Base-by-base conservation (phyloP, 208 protist genomes). In the Trypanosoma cruzi region DNA sequence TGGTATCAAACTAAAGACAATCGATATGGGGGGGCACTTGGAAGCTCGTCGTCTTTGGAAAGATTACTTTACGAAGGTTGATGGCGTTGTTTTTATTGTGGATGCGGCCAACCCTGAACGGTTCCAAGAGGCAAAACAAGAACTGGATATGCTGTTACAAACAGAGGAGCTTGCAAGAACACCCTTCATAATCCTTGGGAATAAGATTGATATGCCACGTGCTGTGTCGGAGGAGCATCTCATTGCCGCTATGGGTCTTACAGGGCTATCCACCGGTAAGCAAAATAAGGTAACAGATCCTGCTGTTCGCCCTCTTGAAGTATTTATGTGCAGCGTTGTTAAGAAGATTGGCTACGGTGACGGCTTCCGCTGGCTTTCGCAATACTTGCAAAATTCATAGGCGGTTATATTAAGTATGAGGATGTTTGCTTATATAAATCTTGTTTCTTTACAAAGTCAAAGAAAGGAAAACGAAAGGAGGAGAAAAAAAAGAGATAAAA, bases 291-390 rank as follows among this genome's bases (percentile, higher is more conserved):
- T 86, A n/a, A 85, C 84, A 6, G 84, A 96, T 56, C 86, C 86
- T 11, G 85, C 81, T 28, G 74, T 97, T 18, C 89, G 98, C 28
- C 98, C 99, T 28, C 77, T 99, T 32, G 98, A 99, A 89, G 86
- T 99, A 36, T 99, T 99, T 88, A 99, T 99, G 99, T 99, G 98
- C 96, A 98, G 94, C 71, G 96, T 99, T 31, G 88, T 99, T 28
- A 94, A 97, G 48, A 93, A 97, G 54, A 79, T 90, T 48, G 99
- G 99, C 44, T 99, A 99, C 84, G 97, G 96, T 62, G 98, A 99
- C 60, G 96, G 88, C 31, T 99, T 99, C 84, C 86, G 92, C 50
- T 99, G 98, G 98, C 82, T 99, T 26, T 82, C 94, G 14, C 80
- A 97, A 64, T 99, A 98, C 67, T 77, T 98, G 48, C 78, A 97